Percentiles rank a stretch among this genome's conserved stretches.
phyloP scores from a whole-genome alignment of 768 basidiomycete genomes.

The Coprinopsis sp. region DNA sequence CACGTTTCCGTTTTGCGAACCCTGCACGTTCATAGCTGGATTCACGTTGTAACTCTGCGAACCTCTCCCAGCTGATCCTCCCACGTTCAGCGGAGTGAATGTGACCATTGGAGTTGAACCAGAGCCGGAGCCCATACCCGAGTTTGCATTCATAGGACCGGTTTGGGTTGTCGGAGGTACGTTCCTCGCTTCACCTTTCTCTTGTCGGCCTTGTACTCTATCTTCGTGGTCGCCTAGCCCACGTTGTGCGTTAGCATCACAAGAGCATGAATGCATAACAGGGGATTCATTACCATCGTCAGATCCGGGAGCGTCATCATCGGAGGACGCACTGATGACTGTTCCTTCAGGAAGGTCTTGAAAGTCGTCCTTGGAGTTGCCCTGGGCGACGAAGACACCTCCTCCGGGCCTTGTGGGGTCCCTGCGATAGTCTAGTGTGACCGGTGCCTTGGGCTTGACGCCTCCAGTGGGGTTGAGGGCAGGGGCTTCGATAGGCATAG shows the following conservation, averaged over 20 bases:
- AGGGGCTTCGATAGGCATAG: constrained; percentile 49
- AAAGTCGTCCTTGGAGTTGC: constrained; percentile 43
- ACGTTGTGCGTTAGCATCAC: constrained; percentile 1
- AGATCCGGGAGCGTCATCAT: constrained; percentile 33
- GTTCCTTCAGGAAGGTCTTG: constrained; percentile 53
- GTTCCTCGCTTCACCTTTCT: constrained; percentile 3
- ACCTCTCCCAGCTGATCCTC: constrained; percentile 13
- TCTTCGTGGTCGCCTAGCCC: constrained; percentile 6
- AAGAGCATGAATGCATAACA: not conserved
- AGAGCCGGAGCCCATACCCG: too few relatives aligned
- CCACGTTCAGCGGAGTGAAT: constrained; percentile 45
- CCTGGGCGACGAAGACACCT: constrained; percentile 74
- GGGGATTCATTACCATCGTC: constrained; percentile 49
- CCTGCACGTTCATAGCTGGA: constrained; percentile 60
- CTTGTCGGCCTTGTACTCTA: not conserved
- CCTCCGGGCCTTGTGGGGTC: constrained; percentile 82
- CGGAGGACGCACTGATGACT: constrained; percentile 44
- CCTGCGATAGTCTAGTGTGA: constrained; percentile 65
- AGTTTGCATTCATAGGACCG: too few relatives aligned
- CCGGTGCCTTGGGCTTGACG: constrained; percentile 50
- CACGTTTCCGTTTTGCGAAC: constrained; percentile 38
- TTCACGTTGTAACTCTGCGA: constrained; percentile 57
- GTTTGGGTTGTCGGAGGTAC: constrained; percentile 9
- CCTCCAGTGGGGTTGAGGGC: constrained; percentile 78
- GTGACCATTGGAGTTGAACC: constrained; percentile 50